A percentile compares a stretch with the other conserved stretches of the same genome.
Conservation (phyloP, 306 rosid genomes). For the Quercus mongolica region DNA sequence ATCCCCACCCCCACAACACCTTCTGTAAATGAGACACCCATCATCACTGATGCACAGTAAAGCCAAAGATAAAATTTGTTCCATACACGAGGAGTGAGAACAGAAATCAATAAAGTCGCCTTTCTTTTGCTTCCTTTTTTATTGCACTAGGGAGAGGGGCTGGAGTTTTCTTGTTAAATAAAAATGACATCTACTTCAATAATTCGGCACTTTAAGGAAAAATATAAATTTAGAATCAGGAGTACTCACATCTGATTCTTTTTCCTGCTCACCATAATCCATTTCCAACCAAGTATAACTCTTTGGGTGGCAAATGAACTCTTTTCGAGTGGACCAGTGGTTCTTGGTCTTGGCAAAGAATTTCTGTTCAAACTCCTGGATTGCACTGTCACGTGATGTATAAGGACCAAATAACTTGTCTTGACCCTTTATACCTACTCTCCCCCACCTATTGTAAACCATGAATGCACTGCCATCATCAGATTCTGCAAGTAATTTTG, state of each 20-base stretch:
- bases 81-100: neutral
- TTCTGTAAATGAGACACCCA: neutral
- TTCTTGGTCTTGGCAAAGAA: conserved; percentile 78
- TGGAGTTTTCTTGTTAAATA: neutral
- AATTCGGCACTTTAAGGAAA: conserved; percentile 2
- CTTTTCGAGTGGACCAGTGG: conserved; percentile 59
- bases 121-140: neutral
- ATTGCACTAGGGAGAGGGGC: neutral
- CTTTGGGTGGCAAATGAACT: conserved; percentile 53
- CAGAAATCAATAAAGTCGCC: neutral
- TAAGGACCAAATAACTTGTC: conserved; percentile 67
- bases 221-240: conserved; percentile 11
- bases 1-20: neutral
- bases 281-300: conserved; percentile 84
- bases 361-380: conserved; percentile 60
- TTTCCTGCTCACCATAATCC: conserved; percentile 67
- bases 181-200: neutral
- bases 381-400: conserved; percentile 46
- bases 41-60: neutral
- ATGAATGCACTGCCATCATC: conserved; percentile 69
- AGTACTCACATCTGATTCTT: conserved; percentile 60
- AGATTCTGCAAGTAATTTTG: conserved; percentile 55
- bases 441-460: conserved; percentile 93
- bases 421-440: conserved; percentile 93
- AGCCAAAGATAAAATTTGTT: neutral